These are phyloP conservation scores for Globisporangium perplexum DNA, from an alignment of 352 stramenopile species.

Conservation along the genomic window DNA sequence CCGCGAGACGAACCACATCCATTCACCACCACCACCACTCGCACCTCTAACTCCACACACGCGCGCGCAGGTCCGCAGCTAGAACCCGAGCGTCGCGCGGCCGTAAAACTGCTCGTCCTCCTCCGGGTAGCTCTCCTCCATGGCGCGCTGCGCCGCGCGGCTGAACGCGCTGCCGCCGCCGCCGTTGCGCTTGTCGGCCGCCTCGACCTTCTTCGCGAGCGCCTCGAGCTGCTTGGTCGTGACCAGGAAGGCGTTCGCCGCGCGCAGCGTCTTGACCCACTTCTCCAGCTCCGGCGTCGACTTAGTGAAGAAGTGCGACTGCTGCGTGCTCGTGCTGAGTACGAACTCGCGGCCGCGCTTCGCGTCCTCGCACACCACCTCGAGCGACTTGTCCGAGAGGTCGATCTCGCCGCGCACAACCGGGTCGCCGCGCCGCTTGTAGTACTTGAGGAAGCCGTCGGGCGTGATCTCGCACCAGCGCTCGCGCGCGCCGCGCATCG, in stretches of 20 bases:
- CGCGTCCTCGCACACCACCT: conserved; percentile 78
- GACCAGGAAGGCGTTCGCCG: conserved; percentile 58
- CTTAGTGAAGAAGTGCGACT: conserved; percentile 85
- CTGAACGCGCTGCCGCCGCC: conserved; percentile 1
- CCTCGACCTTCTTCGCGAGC: conserved; percentile 23
- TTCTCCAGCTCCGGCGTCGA: conserved; percentile 60
- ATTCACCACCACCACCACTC: neutral
- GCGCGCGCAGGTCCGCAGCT: conserved; percentile 9
- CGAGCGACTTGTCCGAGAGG: conserved; percentile 67
- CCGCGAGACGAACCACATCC: too few relatives aligned
- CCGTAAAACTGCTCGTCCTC: conserved; percentile 82
- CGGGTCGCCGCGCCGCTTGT: conserved; percentile 79
- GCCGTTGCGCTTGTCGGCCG: conserved; percentile 15
- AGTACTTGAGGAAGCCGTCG: conserved; percentile 77
- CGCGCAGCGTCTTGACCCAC: conserved; percentile 77
- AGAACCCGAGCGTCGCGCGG: conserved; percentile 77
- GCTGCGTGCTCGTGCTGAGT: conserved; percentile 73
- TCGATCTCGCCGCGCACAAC: conserved; percentile 83
- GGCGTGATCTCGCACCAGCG: conserved; percentile 79
- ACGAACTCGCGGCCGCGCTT: conserved; percentile 74
- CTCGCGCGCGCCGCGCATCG: conserved; percentile 78
- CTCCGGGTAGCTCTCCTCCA: conserved; percentile 33
- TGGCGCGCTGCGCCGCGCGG: conserved; percentile 18
- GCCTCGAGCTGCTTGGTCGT: conserved; percentile 32
- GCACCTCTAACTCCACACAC: conserved; percentile 4